Evolutionary conservation across 2,329 filamentous ascomycete genomes (phyloP).

Genomic region (Exophiala dermatitidis): DNA sequence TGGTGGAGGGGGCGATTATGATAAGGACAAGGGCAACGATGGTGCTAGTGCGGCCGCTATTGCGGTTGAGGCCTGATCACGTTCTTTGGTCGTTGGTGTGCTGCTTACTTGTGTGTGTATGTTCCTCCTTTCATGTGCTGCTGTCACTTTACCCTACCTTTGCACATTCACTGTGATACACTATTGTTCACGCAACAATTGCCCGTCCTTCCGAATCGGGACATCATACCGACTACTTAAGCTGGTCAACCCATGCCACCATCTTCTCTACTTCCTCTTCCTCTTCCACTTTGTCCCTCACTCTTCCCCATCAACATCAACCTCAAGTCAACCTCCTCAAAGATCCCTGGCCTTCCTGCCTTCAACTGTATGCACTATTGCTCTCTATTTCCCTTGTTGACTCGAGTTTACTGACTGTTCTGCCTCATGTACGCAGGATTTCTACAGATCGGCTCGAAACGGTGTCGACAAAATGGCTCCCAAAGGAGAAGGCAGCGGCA

Average conservation of each 20-base stretch:
- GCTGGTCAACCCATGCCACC: not conserved
- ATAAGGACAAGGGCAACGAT: not conserved
- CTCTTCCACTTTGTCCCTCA: not conserved
- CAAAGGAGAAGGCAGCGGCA: slow-evolving; percentile 5
- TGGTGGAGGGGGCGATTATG: not conserved
- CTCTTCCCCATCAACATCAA: not conserved
- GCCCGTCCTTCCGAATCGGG: not conserved
- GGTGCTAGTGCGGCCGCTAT: not conserved
- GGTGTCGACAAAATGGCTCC: slow-evolving; percentile 8
- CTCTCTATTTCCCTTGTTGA: too few relatives aligned
- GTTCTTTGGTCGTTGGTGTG: not conserved
- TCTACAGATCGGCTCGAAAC: not conserved
- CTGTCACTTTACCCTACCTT: not conserved
- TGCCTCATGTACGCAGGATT: not conserved
- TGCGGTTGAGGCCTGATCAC: not conserved
- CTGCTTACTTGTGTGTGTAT: not conserved
- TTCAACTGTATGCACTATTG: not conserved
- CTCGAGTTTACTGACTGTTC: not conserved
- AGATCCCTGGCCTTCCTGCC: not conserved
- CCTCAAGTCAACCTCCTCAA: not conserved
- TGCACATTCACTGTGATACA: not conserved
- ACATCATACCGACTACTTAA: not conserved
- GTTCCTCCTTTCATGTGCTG: not conserved
- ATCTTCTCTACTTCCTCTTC: not conserved
- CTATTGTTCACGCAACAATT: not conserved